Base-by-base conservation (phyloP, 306 rosid genomes). In the Oemleria cerasiformis region DNA sequence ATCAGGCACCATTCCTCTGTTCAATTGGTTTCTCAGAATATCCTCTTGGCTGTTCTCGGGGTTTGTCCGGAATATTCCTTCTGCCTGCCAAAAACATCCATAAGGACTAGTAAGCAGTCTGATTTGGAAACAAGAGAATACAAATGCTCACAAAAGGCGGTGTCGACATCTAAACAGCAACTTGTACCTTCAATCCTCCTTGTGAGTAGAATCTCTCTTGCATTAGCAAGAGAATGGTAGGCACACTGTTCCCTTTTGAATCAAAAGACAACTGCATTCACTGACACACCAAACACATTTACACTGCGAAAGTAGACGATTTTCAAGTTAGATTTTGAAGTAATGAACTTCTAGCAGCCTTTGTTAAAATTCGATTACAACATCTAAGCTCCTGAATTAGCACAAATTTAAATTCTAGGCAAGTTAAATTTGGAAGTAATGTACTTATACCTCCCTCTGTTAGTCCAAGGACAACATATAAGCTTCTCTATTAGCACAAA, bases 11-110 rank as follows among this genome's bases (percentile, higher is more conserved):
- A 87, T 82, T 2, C 99, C 97, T 39, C 87, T 72, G 73, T 94
- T 94, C 88, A 94, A 77, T 47, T 88, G 90, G 65, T 84, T 88
- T 76, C 99, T 87, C 63, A 94, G 83, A 60, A 88, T 85, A 76
- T 91, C 97, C 85, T 94, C 99, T 83, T 94, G 74, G 68, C 96
- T 68, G 65, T 94, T 94, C 56, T 94, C 99, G 0, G 97, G 95
- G 81, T 91, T 91, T 65, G 91, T 94, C 23, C 99, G 86, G 60
- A 94, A 89, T 77, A 91, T 86, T 23, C 98, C 98, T 79, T 94
- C 97, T 6, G 94, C 91, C 97, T 94, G 73, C 49, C 67, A 72
- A 80, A 70, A 72, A 49, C n/a, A 64, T 15, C 61, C 53, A 19
- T 10, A 68, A 10, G 20, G 40, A 47, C 70, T 10, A 55, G 20